Evolutionary conservation across 2,329 filamentous ascomycete species (phyloP).

Genomic region (Epichloe baconii): DNA sequence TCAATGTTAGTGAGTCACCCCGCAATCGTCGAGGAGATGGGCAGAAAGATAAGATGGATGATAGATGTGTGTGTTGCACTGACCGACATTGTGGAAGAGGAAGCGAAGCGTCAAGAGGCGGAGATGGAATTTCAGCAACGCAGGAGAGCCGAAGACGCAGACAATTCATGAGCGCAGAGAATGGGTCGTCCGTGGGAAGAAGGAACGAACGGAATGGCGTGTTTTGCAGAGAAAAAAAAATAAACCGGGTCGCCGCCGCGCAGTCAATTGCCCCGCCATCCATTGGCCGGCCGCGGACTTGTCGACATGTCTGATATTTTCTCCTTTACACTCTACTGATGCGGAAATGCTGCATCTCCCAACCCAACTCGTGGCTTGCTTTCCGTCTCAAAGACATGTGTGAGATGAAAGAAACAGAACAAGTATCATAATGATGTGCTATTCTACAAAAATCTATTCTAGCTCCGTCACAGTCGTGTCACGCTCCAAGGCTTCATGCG

Average conservation of each 20-base stretch:
- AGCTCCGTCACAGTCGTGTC: not conserved
- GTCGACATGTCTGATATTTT: too few species aligned
- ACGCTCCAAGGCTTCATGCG: constrained; percentile 29
- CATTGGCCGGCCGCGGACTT: too few species aligned
- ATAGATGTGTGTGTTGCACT: not conserved
- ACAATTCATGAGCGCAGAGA: not conserved
- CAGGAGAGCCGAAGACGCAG: not conserved
- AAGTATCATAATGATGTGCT: not conserved
- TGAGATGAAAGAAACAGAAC: not conserved
- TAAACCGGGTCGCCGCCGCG: too few species aligned
- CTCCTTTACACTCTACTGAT: not conserved
- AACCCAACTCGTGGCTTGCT: not conserved
- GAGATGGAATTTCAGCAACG: not conserved
- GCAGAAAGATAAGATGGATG: not conserved
- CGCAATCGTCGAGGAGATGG: not conserved
- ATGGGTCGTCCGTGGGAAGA: not conserved
- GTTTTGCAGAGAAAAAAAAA: not conserved
- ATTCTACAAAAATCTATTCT: not conserved
- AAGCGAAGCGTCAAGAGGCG: not conserved
- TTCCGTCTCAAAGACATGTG: not conserved
- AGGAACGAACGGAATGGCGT: not conserved
- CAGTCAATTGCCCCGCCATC: too few species aligned
- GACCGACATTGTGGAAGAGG: constrained; percentile 6
- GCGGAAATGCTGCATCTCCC: not conserved
- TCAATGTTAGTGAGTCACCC: constrained; percentile 16